These are phyloP conservation scores for Zoysia japonica DNA, from an alignment of 176 grass and related monocot genomes.

Conservation along the genomic window DNA sequence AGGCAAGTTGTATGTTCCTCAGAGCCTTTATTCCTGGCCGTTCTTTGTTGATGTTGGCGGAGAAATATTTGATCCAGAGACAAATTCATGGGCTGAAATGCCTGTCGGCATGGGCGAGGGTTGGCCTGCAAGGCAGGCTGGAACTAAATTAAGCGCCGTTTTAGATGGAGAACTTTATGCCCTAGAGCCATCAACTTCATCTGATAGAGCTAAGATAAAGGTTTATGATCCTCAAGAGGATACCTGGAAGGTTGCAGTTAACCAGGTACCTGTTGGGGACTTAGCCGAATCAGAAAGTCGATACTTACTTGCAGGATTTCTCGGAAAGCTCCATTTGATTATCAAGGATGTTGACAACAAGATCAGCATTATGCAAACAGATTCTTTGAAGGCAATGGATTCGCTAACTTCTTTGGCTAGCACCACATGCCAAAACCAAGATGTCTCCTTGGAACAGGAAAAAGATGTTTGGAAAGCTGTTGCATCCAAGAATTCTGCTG, in stretches of 20 bases:
- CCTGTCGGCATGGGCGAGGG: constrained; percentile 72
- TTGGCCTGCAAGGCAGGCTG: constrained; percentile 78
- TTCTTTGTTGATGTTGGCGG: constrained; percentile 79
- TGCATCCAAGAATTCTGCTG: constrained; percentile 50
- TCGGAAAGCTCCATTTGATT: constrained; percentile 76
- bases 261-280: constrained; percentile 55
- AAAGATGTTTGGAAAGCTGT: constrained; percentile 60
- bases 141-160: constrained; percentile 66
- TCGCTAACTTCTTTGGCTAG: constrained; percentile 5
- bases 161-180: constrained; percentile 66
- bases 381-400: constrained; percentile 18
- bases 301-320: constrained; percentile 59
- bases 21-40: constrained; percentile 82
- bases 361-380: constrained; percentile 50
- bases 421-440: constrained; percentile 34
- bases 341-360: constrained; percentile 49
- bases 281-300: constrained; percentile 49
- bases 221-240: constrained; percentile 70
- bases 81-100: constrained; percentile 73
- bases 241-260: constrained; percentile 62
- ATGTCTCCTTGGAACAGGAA: constrained; percentile 28
- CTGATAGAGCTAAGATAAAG: constrained; percentile 64
- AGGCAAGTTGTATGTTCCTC: constrained; percentile 75
- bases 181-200: constrained; percentile 67
- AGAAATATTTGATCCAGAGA: constrained; percentile 65